Conservation (phyloP, 208 protist genomes). For the Acanthamoeba royreba region DNA sequence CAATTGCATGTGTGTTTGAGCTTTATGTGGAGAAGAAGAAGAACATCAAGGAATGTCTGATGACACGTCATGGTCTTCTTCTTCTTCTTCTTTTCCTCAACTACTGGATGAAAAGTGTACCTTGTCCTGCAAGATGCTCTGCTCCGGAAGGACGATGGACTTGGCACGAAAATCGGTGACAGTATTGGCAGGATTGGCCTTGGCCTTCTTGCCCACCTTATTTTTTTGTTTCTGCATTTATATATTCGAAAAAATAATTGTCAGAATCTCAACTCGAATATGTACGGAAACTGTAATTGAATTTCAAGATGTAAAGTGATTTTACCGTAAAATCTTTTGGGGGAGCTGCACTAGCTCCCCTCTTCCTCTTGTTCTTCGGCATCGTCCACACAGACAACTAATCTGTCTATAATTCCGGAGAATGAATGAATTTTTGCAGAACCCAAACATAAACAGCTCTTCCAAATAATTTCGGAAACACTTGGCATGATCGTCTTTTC, state of each 20-base stretch:
- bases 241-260: neutral
- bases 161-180: neutral
- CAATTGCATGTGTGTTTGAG: neutral
- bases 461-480: too few species aligned
- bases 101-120: neutral
- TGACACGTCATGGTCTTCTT: too few species aligned
- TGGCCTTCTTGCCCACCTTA: conserved; percentile 5
- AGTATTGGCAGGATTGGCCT: neutral
- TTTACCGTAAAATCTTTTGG: neutral
- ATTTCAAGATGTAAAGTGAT: neutral
- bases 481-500: too few species aligned
- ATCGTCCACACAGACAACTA: too few species aligned
- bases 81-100: too few species aligned
- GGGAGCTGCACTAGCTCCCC: neutral
- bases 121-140: conserved; percentile 29
- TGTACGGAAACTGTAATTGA: neutral
- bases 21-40: neutral
- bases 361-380: neutral
- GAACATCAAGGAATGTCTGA: neutral
- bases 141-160: conserved; percentile 4
- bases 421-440: too few species aligned
- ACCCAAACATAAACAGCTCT: too few species aligned
- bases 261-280: neutral
- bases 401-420: too few species aligned
- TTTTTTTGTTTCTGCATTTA: neutral